Evolutionary conservation across 164 flowering plant species (phyloP), one percentile per base, ranked within the genome.

Genomic region (Aristolochia fimbriata): DNA sequence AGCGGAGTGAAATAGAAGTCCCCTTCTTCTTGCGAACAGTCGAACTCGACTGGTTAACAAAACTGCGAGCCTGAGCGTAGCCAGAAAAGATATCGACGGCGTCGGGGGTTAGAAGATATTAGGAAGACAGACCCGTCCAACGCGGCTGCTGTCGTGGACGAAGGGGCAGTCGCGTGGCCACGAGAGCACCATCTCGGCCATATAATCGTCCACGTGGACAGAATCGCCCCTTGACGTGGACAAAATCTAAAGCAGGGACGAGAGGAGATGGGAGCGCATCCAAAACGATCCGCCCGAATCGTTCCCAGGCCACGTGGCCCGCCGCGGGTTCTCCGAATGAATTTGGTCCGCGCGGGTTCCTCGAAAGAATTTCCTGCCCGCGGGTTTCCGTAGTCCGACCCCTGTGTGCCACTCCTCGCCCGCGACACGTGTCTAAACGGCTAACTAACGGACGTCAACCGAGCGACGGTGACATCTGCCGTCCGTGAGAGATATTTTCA

Each of bases 231-330:
- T 37, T 52, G 64, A 65, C 62, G 22, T 62, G 74, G 72, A 71
- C 68, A 57, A 65, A 71, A 74, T 74, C 77, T 48, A 68, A 68
- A 71, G 74, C 68, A 27, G 22, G 67, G 59, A 48, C 31, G 59
- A 17, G 51, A 22, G 53, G 62, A 31, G 64, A 13, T 58, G 53
- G 19, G 6, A 30, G 55, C 60, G 65, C 62, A 71, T 71, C 74
- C 58, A 16, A 5, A 31, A n/a, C n/a, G 70, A 71, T 67, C 20
- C 54, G 5, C 66, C 45, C 17, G 49, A 43, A 68, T 64, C 68
- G 49, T 30, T 25, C 4, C 24, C 9, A 14, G 16, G 9, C 30
- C 62, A 63, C 66, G 75, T 68, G 65, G 75, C 55, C 16, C 11
- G 22, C 60, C 8, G 6, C 16, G 12, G 4, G 6, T 31, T 0